These are phyloP conservation scores for Penicillium occitanis DNA, from an alignment of 2,329 filamentous ascomycete species.

Conservation along the genomic window DNA sequence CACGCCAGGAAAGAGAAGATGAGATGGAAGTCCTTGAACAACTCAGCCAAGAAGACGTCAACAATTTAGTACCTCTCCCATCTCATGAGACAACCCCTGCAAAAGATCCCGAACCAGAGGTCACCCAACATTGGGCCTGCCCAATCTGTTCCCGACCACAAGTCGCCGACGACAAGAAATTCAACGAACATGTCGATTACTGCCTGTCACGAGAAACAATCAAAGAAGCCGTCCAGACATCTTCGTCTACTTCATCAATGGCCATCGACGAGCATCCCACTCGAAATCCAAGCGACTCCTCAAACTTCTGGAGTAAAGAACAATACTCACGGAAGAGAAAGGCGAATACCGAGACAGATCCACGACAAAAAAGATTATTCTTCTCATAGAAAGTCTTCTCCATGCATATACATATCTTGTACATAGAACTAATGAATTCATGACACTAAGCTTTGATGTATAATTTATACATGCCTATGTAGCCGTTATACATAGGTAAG, in stretches of 20 bases:
- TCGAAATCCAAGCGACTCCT: not conserved
- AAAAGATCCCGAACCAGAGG: not conserved
- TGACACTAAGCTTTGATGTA: not conserved
- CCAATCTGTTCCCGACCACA: conserved; percentile 83
- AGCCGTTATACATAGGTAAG: not conserved
- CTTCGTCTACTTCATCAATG: conserved; percentile 17
- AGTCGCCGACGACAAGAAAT: conserved; percentile 67
- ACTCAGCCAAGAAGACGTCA: conserved; percentile 57
- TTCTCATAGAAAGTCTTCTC: conserved; percentile 11
- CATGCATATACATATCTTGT: not conserved
- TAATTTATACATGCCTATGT: not conserved
- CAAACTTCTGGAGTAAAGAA: not conserved
- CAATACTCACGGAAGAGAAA: conserved; percentile 16
- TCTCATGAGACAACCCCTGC: not conserved
- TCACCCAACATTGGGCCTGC: conserved; percentile 70
- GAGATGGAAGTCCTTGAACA: conserved; percentile 62
- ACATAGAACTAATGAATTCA: conserved; percentile 10
- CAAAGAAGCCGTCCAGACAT: conserved; percentile 69
- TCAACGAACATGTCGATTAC: conserved; percentile 90
- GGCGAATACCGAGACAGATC: conserved; percentile 8
- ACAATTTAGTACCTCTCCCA: no score
- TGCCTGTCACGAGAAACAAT: conserved; percentile 87
- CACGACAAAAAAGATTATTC: conserved; percentile 19
- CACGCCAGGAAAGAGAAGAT: conserved; percentile 59
- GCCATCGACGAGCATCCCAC: not conserved